Evolutionary conservation across 345 rosid genomes (phyloP).

Genomic region (Noccaea caerulescens): DNA sequence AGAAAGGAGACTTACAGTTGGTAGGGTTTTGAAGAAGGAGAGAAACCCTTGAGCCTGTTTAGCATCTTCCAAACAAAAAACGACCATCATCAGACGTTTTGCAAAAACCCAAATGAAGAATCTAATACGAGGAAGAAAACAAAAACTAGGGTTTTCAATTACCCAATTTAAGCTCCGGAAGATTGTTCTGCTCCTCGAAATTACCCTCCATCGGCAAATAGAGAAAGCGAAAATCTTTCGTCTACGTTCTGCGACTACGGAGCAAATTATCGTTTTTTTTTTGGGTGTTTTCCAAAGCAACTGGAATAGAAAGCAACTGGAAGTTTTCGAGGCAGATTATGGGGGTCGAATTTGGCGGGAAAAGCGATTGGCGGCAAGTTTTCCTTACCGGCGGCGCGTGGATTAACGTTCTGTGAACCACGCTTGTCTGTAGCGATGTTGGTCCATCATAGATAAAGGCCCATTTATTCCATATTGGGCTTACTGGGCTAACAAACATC

Average conservation of each 20-base stretch:
- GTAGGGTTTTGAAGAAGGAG: conserved; percentile 89
- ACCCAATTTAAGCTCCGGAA: conserved; percentile 96
- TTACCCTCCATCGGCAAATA: conserved; percentile 54
- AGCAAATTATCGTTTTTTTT: background rate
- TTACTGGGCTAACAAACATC: conserved; percentile 20
- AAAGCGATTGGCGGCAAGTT: conserved; percentile 43
- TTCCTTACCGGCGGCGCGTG: conserved; percentile 43
- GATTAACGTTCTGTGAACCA: background rate
- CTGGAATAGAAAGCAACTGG: conserved; percentile 20
- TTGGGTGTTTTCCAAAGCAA: background rate
- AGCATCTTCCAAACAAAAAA: conserved; percentile 55
- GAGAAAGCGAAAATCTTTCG: background rate
- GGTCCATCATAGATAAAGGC: conserved; percentile 19
- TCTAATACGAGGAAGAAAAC: background rate
- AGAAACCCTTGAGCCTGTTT: conserved; percentile 98
- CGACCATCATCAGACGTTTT: conserved; percentile 23
- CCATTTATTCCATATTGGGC: conserved; percentile 17
- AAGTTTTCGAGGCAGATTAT: conserved; percentile 7
- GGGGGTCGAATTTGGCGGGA: conserved; percentile 62
- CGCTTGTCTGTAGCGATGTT: conserved; percentile 22
- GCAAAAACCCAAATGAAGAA: conserved; percentile 25
- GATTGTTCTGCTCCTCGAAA: conserved; percentile 67
- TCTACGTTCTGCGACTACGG: background rate
- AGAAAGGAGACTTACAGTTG: conserved; percentile 56
- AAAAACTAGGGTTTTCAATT: conserved; percentile 40